Conservation (phyloP, 139 green algal genomes). For the Pleodorina starrii region DNA sequence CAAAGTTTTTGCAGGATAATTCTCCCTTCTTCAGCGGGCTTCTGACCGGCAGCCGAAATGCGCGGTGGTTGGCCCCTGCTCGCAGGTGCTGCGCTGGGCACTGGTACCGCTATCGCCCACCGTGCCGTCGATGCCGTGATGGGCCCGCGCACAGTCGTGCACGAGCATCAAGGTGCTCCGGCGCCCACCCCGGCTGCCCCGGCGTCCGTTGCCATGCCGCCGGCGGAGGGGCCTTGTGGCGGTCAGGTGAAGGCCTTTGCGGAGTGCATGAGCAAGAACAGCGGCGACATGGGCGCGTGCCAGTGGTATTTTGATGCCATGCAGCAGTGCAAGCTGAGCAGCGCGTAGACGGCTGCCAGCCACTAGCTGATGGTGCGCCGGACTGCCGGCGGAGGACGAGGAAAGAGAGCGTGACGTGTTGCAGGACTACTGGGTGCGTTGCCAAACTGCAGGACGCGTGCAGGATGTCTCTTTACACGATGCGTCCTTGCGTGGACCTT, state of each 20-base stretch:
- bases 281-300: constrained; percentile 85
- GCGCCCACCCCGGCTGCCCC: constrained; percentile 42
- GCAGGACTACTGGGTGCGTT: not conserved
- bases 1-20: no score
- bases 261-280: constrained; percentile 88
- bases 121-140: constrained; percentile 89
- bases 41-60: no score
- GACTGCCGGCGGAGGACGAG: not conserved
- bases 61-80: no score
- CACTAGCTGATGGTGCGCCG: not conserved
- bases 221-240: constrained; percentile 70
- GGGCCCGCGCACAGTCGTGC: constrained; percentile 60
- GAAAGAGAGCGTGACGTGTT: not conserved
- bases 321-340: constrained; percentile 76
- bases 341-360: not conserved
- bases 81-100: constrained; percentile 87
- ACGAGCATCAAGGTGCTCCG: constrained; percentile 51
- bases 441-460: not conserved
- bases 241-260: constrained; percentile 85
- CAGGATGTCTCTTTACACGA: not conserved
- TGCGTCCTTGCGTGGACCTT: not conserved
- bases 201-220: not conserved
- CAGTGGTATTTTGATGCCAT: constrained; percentile 81
- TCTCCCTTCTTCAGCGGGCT: no score
- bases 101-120: constrained; percentile 87